Conservation (phyloP, 1,139 yeast genomes). For the Saccharomyces hybrid region DNA sequence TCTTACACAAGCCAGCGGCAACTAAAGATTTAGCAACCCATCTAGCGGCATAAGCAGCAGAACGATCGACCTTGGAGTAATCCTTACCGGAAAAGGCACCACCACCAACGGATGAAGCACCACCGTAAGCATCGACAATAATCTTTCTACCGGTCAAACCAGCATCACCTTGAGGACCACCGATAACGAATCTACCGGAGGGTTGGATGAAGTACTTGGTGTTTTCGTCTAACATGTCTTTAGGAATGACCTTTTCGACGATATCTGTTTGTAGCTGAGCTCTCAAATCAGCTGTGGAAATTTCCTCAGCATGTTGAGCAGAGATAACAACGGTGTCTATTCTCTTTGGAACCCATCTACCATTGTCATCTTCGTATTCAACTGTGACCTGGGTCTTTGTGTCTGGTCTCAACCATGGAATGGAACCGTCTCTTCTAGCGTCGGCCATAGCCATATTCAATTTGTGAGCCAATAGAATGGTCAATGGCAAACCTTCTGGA, state of each 20-base stretch:
- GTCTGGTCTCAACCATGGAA: conserved; percentile 98
- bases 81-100: conserved; percentile 99
- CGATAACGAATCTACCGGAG: conserved; percentile 98
- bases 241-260: conserved; percentile 88
- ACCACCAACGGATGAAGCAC: conserved; percentile 99
- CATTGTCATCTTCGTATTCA: conserved; percentile 88
- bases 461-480: conserved; percentile 89
- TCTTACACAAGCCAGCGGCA: conserved; percentile 88
- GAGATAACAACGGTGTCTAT: conserved; percentile 97
- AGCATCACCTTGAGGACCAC: conserved; percentile 99
- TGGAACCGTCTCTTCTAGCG: conserved; percentile 93
- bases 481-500: conserved; percentile 93
- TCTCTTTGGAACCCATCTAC: conserved; percentile 91
- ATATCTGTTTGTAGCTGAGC: conserved; percentile 66
- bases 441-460: conserved; percentile 94
- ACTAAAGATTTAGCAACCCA: conserved; percentile 99
- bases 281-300: conserved; percentile 89
- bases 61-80: conserved; percentile 99
- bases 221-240: conserved; percentile 82
- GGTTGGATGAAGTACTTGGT: conserved; percentile 98
- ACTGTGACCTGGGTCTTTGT: conserved; percentile 99
- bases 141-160: conserved; percentile 99
- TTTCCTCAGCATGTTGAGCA: conserved; percentile 95
- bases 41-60: conserved; percentile 99
- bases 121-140: conserved; percentile 99